Base-by-base conservation (phyloP, 2,329 filamentous ascomycete species). In the Alternaria viburni region DNA sequence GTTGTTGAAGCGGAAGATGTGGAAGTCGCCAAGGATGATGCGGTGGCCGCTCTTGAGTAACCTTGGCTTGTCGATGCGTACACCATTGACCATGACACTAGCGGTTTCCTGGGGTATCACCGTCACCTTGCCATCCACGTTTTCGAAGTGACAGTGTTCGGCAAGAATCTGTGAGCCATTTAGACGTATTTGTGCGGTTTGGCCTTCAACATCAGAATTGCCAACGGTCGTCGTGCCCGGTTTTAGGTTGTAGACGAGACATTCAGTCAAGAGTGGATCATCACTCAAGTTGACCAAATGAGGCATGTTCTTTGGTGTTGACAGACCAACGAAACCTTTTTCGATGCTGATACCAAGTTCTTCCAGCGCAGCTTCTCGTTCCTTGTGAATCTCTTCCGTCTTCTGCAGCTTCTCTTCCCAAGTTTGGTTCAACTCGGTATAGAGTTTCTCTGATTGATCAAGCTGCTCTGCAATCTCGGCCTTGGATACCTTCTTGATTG, bases 291-390 rank as follows among this genome's bases (percentile, higher is more conserved):
- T 99, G 81, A 99, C 96, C 81, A 99, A 83, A 88, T 99, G 96
- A 9, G 96, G 96, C 93, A 98, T 99, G 82, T 97, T 97, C 83
- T 99, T 99, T 1, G 96, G 96, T 19, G 94, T 98, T 64, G 93
- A 95, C 65, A 99, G 84, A 13, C 96, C 96, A 65, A 99, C 90
- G 75, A 97, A 97, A 7, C 96, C 96, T 80, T 99, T 99, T 78
- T 99, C 96, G 69, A 99, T 99, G 80, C 94, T 98, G 81, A 99
- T 98, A 69, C 96, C 96, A 46, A 99, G 87, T 79, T 99, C 96
- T 82, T 99, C 96, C 49, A 99, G 84, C 10, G 96, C 96, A 51
- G 93, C 89, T 81, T 99, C 96, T 70, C 96, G 90, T 81, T 99
- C 96, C 78, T 97, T 97, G 84, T 99, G 96, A 59, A 99, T 98